Base-by-base conservation (phyloP, 2,329 filamentous ascomycete species). In the Fusarium floridanum region DNA sequence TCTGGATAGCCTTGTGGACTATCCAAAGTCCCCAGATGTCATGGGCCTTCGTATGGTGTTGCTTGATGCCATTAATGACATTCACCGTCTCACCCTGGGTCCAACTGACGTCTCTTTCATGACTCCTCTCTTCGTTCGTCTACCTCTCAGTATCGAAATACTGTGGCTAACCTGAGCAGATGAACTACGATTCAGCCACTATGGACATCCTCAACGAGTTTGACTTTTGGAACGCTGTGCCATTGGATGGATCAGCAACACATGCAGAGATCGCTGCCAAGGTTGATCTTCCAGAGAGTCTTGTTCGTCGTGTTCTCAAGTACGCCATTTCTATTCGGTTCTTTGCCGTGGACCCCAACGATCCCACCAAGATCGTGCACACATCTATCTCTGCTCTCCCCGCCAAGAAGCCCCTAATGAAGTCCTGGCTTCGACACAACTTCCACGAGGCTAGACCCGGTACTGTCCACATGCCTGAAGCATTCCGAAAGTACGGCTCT, bases 241-340 rank as follows among this genome's bases (percentile, higher is more conserved):
- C 77, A 5, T n/a, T 78, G 2, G 72, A 59, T 12, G 75, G 77
- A 24, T 72, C 67, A 1, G 75, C 72, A 22, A 71, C 67, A 2
- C 72, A 70, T 36, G 41, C 56, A 4, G 72, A 78, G 17, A 74
- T 79, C 16, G 80, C 85, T 9, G 64, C 78, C 24, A 76, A 76
- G 16, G 81, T 82, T 2, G 78, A 77, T 4, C 82, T 86, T 5
- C 85, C 84, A 0, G 77, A 81, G 62, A 79, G 80, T 16, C 78
- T 84, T 14, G 81, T 83, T 11, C 76, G 77, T n/a, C 82, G 84
- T 12, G 66, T 85, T 16, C 68, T 85, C 50, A 77, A 80, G 48
- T 81, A 85, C 72, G 82, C 80, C 12, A 78, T 81, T 6, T 80
- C 82, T 6, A 77, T 83, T 14, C 82, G 83, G 22, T 74, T 85